phyloP scores from a whole-genome alignment of 768 basidiomycete species.

The Arthromyces matolae region DNA sequence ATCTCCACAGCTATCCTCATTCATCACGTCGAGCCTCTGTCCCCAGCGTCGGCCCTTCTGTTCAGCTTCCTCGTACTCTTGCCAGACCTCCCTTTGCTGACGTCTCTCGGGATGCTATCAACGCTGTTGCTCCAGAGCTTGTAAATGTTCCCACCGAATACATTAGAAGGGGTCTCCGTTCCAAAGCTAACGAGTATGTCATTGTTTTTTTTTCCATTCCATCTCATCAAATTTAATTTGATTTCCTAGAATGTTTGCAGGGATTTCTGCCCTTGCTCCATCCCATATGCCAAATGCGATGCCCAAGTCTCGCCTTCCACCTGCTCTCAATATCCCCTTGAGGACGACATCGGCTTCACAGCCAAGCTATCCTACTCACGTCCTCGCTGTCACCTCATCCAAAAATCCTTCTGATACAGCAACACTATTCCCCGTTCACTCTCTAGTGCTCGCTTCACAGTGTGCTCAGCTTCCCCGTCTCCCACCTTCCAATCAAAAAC shows the following conservation, averaged over 20 bases:
- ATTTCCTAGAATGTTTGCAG: conserved; percentile 47
- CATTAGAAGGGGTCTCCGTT: conserved; percentile 57
- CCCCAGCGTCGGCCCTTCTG: conserved; percentile 23
- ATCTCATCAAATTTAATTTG: conserved; percentile 12
- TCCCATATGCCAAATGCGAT: conserved; percentile 62
- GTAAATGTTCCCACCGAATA: conserved; percentile 63
- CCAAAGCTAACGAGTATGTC: conserved; percentile 41
- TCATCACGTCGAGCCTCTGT: conserved; percentile 25
- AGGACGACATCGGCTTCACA: conserved; percentile 25
- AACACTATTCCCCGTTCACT: conserved; percentile 58
- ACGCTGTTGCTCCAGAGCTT: conserved; percentile 66
- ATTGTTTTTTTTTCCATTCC: conserved; percentile 16
- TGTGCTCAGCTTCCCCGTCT: conserved; percentile 55
- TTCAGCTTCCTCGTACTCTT: conserved; percentile 73
- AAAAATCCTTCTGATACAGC: conserved; percentile 39
- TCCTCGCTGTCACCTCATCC: conserved; percentile 54
- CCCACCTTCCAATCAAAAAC: conserved; percentile 33
- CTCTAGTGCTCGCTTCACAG: conserved; percentile 56
- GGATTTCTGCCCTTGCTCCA: conserved; percentile 46
- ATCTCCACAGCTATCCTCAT: conserved; percentile 33
- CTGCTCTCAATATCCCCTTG: conserved; percentile 49
- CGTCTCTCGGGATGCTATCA: conserved; percentile 54
- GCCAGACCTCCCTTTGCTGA: conserved; percentile 57
- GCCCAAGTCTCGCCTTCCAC: conserved; percentile 60
- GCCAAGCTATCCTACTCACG: conserved; percentile 48